Base-by-base conservation (phyloP, 1,139 yeast genomes). In the Hemisphaericaspora lyxosophila region DNA sequence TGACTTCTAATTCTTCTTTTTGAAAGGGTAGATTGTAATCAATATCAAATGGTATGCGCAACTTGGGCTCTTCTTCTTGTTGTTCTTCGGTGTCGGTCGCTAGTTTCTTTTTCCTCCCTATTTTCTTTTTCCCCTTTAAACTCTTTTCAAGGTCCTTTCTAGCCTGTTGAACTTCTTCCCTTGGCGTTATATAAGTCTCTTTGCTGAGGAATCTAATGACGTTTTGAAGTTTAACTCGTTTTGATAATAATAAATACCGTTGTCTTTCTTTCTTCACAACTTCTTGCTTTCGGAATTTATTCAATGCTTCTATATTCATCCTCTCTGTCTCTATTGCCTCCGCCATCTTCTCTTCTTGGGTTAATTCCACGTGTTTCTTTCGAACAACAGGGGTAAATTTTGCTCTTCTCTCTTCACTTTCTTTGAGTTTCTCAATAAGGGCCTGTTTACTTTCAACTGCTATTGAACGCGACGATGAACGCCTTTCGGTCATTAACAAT, bases 251-350 rank as follows among this genome's bases (percentile, higher is more conserved):
- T 44, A 85, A 66, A 30, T 84, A 88, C 41, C 90, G 67, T 54
- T 90, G 90, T 39, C 76, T 75, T 57, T 83, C 83, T 57, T 87
- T 88, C 53, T 87, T 84, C 33, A 80, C 83, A 32, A 85, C 70
- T 57, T 92, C 98, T 56, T 87, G 92, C 50, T 90, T 94, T 51
- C 83, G 78, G 53, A 86, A 90, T 51, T 75, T 71, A 44, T 85
- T 80, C 47, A 92, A 68, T 3, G 97, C 85, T 22, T 78, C 69
- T 4, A 80, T 64, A 57, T 94, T 92, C 35, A 76, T 74, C 54
- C 76, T 73, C 58, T 92, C 98, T 0, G 97, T 94, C 49, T 83
- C 85, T 33, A 81, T 70, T 0, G 98, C 97, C 54, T 89, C 95
- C 9, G 75, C 83, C 36, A 92, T 64, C 41, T 90, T 71, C 55